Evolutionary conservation across 2,329 filamentous ascomycete species (phyloP), one percentile per base, ranked within the genome.

Genomic region (Penicillium hesseltinei): DNA sequence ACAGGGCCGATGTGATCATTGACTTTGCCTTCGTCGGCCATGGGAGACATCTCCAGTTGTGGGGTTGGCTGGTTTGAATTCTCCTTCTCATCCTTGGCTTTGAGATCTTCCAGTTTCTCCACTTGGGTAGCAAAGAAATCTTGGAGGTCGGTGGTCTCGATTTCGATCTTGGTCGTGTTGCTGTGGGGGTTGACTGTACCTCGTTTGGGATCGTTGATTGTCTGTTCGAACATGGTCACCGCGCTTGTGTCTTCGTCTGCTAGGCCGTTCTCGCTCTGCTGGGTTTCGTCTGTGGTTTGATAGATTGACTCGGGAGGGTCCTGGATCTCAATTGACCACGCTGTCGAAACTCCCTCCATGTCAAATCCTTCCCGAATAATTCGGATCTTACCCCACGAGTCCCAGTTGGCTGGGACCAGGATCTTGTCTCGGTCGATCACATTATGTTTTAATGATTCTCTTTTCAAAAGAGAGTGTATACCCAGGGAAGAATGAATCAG

Each of bases 351-450:
- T 15, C 84, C 84, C 78, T 99, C 94, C 23, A 95, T 90, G 64
- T 97, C 91, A 67, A 97, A 97, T 0, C 88, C 90, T 70, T 96
- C 94, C 53, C 91, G 86, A 29, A 97, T 80, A 44, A 97, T 91
- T 42, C 93, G 84, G 59, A 99, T 97, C 77, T 97, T 99, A 58
- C 92, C 92, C 90, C 92, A 97, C 0, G 92, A 97, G 75, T 99
- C 94, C 94, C 94, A 99, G 73, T 97, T 97, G 17, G 92, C 89
- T 2, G 93, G 93, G 0, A 99, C 90, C 5, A 97, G 82, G 54
- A 99, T 92, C 80, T 95, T 95, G 74, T 96, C 92, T 58, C 93
- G 84, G 76, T 94, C 94, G 64, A 95, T 94, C 59, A 95, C 90
- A 67, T 96, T 96, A 72, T 92, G 89, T 76, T 91, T 94, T 25